phyloP scores from a whole-genome alignment of 805 yeast species.

The Suhomyces prunicola region DNA sequence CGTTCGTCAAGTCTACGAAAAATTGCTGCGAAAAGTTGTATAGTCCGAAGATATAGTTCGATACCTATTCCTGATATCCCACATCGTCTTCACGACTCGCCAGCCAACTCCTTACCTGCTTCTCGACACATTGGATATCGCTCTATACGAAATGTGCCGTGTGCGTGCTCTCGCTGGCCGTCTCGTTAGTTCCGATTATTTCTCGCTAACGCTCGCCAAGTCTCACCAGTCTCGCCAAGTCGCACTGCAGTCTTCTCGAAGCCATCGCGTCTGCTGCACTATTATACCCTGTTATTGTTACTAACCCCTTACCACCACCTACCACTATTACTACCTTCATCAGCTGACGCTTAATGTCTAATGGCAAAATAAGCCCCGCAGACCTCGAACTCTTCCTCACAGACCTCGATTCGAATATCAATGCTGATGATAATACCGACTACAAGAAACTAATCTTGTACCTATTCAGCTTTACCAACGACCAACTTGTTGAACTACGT shows the following conservation, averaged over 20 bases:
- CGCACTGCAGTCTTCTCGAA: neutral
- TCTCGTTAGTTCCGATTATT: neutral
- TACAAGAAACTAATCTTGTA: constrained; percentile 33
- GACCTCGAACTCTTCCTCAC: constrained; percentile 22
- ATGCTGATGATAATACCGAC: constrained; percentile 30
- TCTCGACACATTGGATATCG: neutral
- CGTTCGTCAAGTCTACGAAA: neutral
- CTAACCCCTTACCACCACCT: no score
- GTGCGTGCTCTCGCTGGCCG: neutral
- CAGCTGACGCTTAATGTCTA: neutral
- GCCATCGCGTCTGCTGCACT: neutral
- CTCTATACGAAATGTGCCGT: neutral
- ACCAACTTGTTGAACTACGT: constrained; percentile 13
- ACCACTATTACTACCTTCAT: no score
- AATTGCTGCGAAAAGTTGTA: neutral
- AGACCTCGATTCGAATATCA: constrained; percentile 32
- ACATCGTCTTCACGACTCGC: neutral
- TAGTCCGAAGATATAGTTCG: neutral
- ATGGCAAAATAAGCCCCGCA: neutral
- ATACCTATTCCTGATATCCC: neutral
- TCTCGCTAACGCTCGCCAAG: neutral
- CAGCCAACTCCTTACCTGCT: neutral
- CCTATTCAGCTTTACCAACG: constrained; percentile 31
- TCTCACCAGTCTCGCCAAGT: neutral
- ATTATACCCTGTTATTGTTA: neutral